These are phyloP conservation scores for Theobroma cacao DNA, from an alignment of 345 rosid species.

Conservation along the genomic window DNA sequence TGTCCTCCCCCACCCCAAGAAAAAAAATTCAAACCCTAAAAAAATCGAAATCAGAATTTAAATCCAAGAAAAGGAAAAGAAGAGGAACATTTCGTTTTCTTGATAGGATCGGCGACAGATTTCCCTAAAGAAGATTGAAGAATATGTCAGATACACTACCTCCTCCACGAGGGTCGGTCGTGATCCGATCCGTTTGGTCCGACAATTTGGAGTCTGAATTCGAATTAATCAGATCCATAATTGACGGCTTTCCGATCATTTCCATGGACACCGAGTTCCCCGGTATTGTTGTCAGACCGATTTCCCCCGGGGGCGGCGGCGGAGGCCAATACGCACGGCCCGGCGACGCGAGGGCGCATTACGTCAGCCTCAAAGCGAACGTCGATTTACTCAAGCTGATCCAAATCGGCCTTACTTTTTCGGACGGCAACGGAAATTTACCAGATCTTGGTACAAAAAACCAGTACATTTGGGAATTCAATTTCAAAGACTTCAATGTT, in stretches of 20 bases:
- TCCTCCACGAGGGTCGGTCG: constrained; percentile 17
- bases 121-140: not conserved
- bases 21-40: constrained; percentile 23
- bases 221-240: constrained; percentile 32
- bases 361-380: constrained; percentile 46
- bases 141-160: constrained; percentile 3
- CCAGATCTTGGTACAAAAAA: constrained; percentile 48
- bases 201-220: constrained; percentile 45
- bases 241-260: constrained; percentile 37
- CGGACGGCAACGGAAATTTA: constrained; percentile 48
- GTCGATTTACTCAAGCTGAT: constrained; percentile 55
- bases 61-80: not conserved
- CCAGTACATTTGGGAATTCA: constrained; percentile 61
- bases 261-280: constrained; percentile 82
- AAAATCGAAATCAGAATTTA: not conserved
- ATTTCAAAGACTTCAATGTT: constrained; percentile 56
- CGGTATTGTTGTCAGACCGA: constrained; percentile 43
- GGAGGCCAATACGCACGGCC: constrained; percentile 11
- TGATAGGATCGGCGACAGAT: not conserved
- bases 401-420: constrained; percentile 59
- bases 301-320: not conserved
- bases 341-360: constrained; percentile 33
- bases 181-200: constrained; percentile 53
- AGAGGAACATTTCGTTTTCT: not conserved
- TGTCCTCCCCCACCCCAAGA: not conserved